phyloP scores from a whole-genome alignment of 106 monocot genomes.

The Platanthera guangdongensis region DNA sequence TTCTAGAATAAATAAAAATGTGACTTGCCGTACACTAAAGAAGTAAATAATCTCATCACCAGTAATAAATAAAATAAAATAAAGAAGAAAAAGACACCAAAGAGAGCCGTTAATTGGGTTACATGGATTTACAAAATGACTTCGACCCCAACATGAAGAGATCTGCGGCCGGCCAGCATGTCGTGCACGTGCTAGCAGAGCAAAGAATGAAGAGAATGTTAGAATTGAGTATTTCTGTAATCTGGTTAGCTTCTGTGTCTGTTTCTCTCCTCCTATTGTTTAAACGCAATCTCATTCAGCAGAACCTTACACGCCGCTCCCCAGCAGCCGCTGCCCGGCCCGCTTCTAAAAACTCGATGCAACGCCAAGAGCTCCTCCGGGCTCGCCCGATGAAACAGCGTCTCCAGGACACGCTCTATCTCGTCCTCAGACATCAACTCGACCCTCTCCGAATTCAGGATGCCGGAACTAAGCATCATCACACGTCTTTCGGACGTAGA shows the following conservation, averaged over 20 bases:
- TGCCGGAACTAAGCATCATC: neutral
- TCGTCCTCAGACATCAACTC: neutral
- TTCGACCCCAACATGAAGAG: neutral
- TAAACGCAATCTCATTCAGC: neutral
- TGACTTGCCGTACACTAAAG: neutral
- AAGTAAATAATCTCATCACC: neutral
- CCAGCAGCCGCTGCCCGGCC: slow-evolving; percentile 20
- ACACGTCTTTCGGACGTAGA: neutral
- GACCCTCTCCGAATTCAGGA: too few relatives aligned
- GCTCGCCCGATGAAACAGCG: neutral
- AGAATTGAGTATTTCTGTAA: neutral
- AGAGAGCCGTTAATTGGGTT: neutral
- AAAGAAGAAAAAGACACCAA: neutral
- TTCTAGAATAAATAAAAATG: neutral
- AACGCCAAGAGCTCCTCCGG: slow-evolving; percentile 13
- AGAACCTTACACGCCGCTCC: slow-evolving; percentile 12
- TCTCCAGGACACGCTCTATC: neutral
- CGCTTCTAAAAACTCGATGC: slow-evolving; percentile 22
- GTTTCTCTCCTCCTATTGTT: neutral
- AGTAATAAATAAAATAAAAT: neutral
- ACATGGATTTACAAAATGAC: neutral
- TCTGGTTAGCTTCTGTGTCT: neutral
- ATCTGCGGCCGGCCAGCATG: neutral
- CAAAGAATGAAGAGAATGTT: neutral
- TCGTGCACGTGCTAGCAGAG: neutral